Percentiles rank a stretch among this genome's conserved stretches.
Evolutionary conservation across 1,139 yeast genomes (phyloP).

Genomic region (Suhomyces kunorum): DNA sequence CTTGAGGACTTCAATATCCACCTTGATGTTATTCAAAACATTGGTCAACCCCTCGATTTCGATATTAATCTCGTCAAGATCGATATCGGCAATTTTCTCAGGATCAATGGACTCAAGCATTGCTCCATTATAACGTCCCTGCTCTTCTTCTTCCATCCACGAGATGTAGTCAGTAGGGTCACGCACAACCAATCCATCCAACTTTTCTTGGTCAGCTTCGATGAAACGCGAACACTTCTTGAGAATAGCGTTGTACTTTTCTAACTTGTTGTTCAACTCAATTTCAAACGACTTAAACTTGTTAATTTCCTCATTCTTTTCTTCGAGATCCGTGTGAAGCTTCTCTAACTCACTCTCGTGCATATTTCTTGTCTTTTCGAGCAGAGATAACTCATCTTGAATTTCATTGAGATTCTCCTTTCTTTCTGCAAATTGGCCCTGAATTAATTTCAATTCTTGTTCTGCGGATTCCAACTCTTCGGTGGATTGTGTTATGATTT

Average conservation of each 20-base stretch:
- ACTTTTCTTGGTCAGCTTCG: slow-evolving; percentile 36
- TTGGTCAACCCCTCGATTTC: slow-evolving; percentile 60
- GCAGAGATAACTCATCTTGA: slow-evolving; percentile 26
- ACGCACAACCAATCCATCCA: slow-evolving; percentile 48
- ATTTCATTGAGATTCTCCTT: slow-evolving; percentile 35
- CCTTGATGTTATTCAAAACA: slow-evolving; percentile 57
- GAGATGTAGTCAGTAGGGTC: slow-evolving; percentile 52
- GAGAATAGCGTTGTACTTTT: slow-evolving; percentile 50
- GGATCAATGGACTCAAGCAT: slow-evolving; percentile 45
- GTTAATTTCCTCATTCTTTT: slow-evolving; percentile 54
- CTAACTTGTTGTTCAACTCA: slow-evolving; percentile 65
- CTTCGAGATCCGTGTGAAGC: slow-evolving; percentile 50
- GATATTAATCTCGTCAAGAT: slow-evolving; percentile 50
- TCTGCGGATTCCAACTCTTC: slow-evolving; percentile 35
- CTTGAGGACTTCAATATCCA: slow-evolving; percentile 72
- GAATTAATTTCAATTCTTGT: slow-evolving; percentile 31
- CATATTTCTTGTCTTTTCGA: slow-evolving; percentile 33
- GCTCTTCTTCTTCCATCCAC: slow-evolving; percentile 50
- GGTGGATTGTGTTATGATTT: slow-evolving; percentile 47
- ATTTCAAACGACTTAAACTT: slow-evolving; percentile 68
- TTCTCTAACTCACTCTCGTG: slow-evolving; percentile 39
- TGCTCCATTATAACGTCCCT: slow-evolving; percentile 35
- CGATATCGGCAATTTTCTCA: slow-evolving; percentile 54
- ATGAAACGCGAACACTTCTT: slow-evolving; percentile 44
- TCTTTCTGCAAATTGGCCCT: slow-evolving; percentile 36